Evolutionary conservation across 2,329 filamentous ascomycete genomes (phyloP).

Genomic region (Zymoseptoria tritici): DNA sequence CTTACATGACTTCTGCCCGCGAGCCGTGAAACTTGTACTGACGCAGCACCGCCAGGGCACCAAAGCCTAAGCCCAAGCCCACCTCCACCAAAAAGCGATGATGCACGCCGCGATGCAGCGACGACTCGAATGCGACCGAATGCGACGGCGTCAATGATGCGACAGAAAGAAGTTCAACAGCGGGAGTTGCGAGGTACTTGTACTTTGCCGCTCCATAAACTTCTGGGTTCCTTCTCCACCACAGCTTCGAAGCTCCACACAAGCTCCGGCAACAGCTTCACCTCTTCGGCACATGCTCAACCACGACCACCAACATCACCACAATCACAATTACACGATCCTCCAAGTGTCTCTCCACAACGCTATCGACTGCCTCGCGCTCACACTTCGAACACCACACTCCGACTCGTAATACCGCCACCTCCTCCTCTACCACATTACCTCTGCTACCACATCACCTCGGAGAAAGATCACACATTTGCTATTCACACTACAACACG

Average conservation of each 20-base stretch:
- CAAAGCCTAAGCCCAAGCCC: conserved; percentile 37
- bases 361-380: background rate
- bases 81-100: conserved; percentile 23
- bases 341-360: too few relatives aligned
- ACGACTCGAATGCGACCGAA: background rate
- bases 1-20: background rate
- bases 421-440: background rate
- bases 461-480: background rate
- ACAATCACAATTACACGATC: background rate
- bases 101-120: background rate
- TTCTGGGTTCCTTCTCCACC: background rate
- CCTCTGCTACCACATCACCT: background rate
- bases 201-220: background rate
- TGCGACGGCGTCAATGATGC: background rate
- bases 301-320: background rate
- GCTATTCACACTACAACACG: background rate
- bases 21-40: conserved; percentile 2
- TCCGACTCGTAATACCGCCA: background rate
- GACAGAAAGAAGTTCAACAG: background rate
- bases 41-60: conserved; percentile 23
- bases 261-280: conserved; percentile 3
- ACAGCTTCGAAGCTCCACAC: background rate
- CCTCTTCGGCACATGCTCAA: background rate
- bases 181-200: background rate
- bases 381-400: background rate